These are phyloP conservation scores for Rhizophagus prolifer DNA, from an alignment of 192 early-diverging fungal genomes.

Conservation along the genomic window DNA sequence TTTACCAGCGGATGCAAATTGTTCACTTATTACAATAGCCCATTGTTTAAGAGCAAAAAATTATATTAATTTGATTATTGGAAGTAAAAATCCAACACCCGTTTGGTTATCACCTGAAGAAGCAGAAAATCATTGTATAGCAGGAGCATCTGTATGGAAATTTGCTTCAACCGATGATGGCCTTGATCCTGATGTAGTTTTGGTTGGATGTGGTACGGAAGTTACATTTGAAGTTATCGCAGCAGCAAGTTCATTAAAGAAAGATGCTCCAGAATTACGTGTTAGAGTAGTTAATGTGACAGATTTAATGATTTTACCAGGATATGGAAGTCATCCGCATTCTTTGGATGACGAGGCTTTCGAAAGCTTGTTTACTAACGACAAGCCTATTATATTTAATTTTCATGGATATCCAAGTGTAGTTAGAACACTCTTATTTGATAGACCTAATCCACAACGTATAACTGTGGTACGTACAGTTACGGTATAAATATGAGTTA, in stretches of 20 bases:
- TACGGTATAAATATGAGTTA: neutral
- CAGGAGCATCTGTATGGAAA: constrained; percentile 45
- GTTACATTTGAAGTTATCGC: constrained; percentile 45
- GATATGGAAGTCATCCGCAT: constrained; percentile 38
- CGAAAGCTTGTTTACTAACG: constrained; percentile 37
- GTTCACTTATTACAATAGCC: constrained; percentile 35
- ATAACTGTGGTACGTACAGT: constrained; percentile 33
- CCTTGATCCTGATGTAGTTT: constrained; percentile 42
- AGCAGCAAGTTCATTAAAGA: constrained; percentile 38
- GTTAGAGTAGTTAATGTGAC: constrained; percentile 46
- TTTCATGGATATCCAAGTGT: constrained; percentile 49
- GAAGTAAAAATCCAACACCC: constrained; percentile 44
- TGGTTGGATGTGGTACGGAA: constrained; percentile 47
- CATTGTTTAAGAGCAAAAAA: constrained; percentile 45
- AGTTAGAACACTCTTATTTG: constrained; percentile 37
- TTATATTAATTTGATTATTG: constrained; percentile 46
- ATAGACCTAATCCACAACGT: constrained; percentile 30
- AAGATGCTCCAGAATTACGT: constrained; percentile 37
- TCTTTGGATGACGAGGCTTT: constrained; percentile 39
- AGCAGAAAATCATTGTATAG: constrained; percentile 40
- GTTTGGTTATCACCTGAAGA: constrained; percentile 41
- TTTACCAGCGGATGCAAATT: constrained; percentile 45
- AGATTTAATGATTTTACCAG: constrained; percentile 46
- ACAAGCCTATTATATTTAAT: constrained; percentile 44
- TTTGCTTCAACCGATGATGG: constrained; percentile 36